These are phyloP conservation scores for Ceratorhiza oryzae-sativae DNA, from an alignment of 1,284 basidiomycete species.

Conservation along the genomic window DNA sequence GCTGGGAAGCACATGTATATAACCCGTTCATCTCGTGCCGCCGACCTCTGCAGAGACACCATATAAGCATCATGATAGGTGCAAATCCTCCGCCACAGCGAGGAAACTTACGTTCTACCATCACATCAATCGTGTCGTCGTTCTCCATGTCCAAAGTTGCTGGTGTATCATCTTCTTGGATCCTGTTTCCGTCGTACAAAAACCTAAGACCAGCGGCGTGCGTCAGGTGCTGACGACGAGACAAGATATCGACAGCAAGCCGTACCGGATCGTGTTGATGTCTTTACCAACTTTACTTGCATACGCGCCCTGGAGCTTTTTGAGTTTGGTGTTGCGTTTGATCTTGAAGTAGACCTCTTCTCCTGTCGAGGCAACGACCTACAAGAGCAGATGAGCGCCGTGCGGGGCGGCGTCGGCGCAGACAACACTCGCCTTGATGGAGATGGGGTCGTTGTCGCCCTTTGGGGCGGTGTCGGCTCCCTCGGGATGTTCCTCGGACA, in stretches of 20 bases:
- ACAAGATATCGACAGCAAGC: slow-evolving; percentile 39
- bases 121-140: slow-evolving; percentile 86
- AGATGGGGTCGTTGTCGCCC: slow-evolving; percentile 75
- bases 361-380: slow-evolving; percentile 79
- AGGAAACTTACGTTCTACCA: slow-evolving; percentile 82
- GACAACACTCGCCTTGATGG: slow-evolving; percentile 72
- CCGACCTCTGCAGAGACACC: slow-evolving; percentile 15
- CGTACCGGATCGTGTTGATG: slow-evolving; percentile 82
- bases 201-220: slow-evolving; percentile 60
- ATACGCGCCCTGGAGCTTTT: slow-evolving; percentile 93
- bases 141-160: slow-evolving; percentile 86
- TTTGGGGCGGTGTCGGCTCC: slow-evolving; percentile 56
- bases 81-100: neutral
- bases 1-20: neutral
- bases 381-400: slow-evolving; percentile 10
- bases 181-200: slow-evolving; percentile 83
- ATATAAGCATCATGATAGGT: neutral
- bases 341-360: slow-evolving; percentile 99
- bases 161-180: slow-evolving; percentile 86
- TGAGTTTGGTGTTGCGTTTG: slow-evolving; percentile 91
- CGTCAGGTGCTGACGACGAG: slow-evolving; percentile 1
- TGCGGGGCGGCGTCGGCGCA: slow-evolving; percentile 4
- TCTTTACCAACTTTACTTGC: slow-evolving; percentile 94
- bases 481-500: slow-evolving; percentile 71
- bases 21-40: slow-evolving; percentile 4